These are phyloP conservation scores for Penicillium digitatum DNA, from an alignment of 2,329 filamentous ascomycete species.

Conservation along the genomic window DNA sequence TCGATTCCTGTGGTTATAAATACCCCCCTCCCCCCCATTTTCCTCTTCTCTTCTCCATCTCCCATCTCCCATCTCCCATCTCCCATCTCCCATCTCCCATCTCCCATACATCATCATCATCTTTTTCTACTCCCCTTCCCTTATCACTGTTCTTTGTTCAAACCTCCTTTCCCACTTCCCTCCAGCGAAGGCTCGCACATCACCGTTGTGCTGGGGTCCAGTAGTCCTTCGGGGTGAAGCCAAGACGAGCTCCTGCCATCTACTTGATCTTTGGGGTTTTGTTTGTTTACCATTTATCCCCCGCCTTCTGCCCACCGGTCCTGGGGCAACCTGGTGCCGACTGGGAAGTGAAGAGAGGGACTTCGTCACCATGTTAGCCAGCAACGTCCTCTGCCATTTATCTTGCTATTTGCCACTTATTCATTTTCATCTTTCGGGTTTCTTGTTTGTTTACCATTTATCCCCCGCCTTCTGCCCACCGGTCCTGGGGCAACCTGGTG, in stretches of 20 bases:
- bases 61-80: not conserved
- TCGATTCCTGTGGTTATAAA: not conserved
- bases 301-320: not conserved
- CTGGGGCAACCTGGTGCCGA: not conserved
- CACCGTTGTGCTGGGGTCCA: conserved; percentile 15
- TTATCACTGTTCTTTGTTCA: not conserved
- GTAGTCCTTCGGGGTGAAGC: conserved; percentile 13
- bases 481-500: not conserved
- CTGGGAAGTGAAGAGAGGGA: not conserved
- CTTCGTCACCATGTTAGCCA: not conserved
- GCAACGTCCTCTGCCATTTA: not conserved
- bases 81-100: not conserved
- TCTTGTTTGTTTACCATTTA: not conserved
- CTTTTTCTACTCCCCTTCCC: too few species aligned
- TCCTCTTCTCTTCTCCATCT: conserved; percentile 5
- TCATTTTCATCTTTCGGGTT: not conserved
- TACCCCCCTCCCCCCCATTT: not conserved
- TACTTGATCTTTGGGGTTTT: not conserved
- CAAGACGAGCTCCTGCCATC: conserved; percentile 5
- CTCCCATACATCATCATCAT: not conserved
- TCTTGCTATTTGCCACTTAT: not conserved
- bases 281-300: not conserved
- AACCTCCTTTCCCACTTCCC: not conserved
- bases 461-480: not conserved
- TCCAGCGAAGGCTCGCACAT: conserved; percentile 12